Conservation (phyloP, 192 early-diverging fungal species). For the Globomyces pollinis-pini region DNA sequence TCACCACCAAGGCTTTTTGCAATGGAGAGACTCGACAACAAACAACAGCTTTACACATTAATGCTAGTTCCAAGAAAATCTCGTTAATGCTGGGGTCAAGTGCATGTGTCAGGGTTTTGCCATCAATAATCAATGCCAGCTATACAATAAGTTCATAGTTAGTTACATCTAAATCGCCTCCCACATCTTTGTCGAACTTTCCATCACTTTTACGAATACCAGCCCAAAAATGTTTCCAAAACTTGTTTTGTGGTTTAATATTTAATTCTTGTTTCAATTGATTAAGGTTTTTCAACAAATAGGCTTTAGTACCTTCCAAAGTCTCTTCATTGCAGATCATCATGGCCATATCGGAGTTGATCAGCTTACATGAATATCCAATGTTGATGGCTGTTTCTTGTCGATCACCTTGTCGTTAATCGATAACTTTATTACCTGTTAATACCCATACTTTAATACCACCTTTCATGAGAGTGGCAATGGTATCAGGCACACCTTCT, state of each 20-base stretch:
- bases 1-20: conserved; percentile 84
- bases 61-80: conserved; percentile 66
- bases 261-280: not conserved
- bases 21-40: conserved; percentile 85
- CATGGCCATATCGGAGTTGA: conserved; percentile 37
- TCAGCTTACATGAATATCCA: conserved; percentile 66
- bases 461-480: conserved; percentile 65
- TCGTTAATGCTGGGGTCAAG: conserved; percentile 47
- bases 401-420: too few species aligned
- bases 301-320: conserved; percentile 7
- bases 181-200: conserved; percentile 36
- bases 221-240: conserved; percentile 7
- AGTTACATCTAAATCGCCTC: conserved; percentile 24
- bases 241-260: not conserved
- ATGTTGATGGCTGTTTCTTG: conserved; percentile 90
- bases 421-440: too few species aligned
- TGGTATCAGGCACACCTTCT: conserved; percentile 76
- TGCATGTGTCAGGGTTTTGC: conserved; percentile 26
- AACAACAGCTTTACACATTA: conserved; percentile 69
- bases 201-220: not conserved
- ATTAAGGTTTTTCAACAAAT: not conserved
- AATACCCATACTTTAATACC: conserved; percentile 85
- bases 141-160: conserved; percentile 27
- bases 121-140: conserved; percentile 27
- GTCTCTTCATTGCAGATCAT: conserved; percentile 32